Evolutionary conservation across 1,284 basidiomycete genomes (phyloP).

Genomic region (Melampsora larici-populina): DNA sequence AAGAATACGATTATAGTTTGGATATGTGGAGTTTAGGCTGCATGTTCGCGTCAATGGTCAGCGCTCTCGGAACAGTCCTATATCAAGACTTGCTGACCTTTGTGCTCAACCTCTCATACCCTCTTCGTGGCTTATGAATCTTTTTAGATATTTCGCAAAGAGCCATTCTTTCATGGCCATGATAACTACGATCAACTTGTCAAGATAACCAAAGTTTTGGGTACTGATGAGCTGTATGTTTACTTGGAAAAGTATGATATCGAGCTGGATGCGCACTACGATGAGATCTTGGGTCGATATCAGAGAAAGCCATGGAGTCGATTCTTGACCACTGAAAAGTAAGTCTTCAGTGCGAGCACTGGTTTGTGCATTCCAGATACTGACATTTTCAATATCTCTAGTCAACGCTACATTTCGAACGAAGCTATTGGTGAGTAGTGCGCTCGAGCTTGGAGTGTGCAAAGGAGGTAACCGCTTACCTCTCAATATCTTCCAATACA

Average conservation of each 20-base stretch:
- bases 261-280: conserved; percentile 56
- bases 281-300: conserved; percentile 52
- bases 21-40: conserved; percentile 99
- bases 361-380: background rate
- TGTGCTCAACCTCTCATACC: background rate
- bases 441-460: conserved; percentile 46
- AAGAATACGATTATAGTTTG: conserved; percentile 67
- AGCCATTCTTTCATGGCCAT: conserved; percentile 98
- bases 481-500: conserved; percentile 44
- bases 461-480: background rate
- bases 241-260: conserved; percentile 93
- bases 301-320: conserved; percentile 53
- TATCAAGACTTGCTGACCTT: background rate
- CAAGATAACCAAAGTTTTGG: conserved; percentile 95
- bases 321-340: conserved; percentile 50
- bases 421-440: conserved; percentile 52
- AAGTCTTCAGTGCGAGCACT: conserved; percentile 3
- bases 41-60: conserved; percentile 98
- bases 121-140: conserved; percentile 8
- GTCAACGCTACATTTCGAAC: conserved; percentile 53
- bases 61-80: conserved; percentile 47
- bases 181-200: conserved; percentile 99
- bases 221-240: conserved; percentile 88
- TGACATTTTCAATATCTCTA: conserved; percentile 43
- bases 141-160: conserved; percentile 90